Base-by-base conservation (phyloP, 78 protist species). In the Dictyostelium purpureum region DNA sequence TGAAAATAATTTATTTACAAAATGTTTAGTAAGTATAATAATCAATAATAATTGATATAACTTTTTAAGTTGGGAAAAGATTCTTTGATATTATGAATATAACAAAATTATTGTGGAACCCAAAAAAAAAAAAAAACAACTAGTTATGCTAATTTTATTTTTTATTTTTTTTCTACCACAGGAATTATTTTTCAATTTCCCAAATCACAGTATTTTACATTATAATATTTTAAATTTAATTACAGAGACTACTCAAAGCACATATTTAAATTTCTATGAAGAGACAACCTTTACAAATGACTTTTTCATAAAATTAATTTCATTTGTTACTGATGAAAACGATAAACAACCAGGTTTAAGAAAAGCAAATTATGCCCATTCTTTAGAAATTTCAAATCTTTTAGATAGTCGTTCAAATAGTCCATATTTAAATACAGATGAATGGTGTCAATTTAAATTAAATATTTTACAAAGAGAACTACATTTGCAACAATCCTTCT, bases 291-390 rank as follows among this genome's bases (percentile, higher is more conserved):
- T 71, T 28, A 28, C 54, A 4, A 45, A 45, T 43, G 79, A 71
- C 10, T 75, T 51, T 37, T 51, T 75, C 12, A 18, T 26, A 16
- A 54, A n/a, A 51, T 21, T 75, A 9, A 18, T 42, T 26, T 3
- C 31, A 12, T 51, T 43, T 18, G 10, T 75, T 12, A 28, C 40
- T 18, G 45, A 38, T 33, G 38, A 75, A 35, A 11, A 31, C 19
- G 33, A 12, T 35, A 35, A 35, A 21, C 5, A 14, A 21, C 92
- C 92, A 18, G 92, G 92, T 42, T 28, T 40, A 11, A 54, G 92
- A 73, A 43, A n/a, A 28, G 63, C 81, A 61, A 85, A 85, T 42
- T 85, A 33, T 65, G 92, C 76, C 42, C 92, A 85, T 73, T 52
- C 66, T 6, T 26, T 85, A 19, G 92, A 85, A 51, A 70, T 85